Evolutionary conservation across 345 rosid genomes (phyloP), one percentile per base, ranked within the genome.

Genomic region (Carallia pectinifolia): DNA sequence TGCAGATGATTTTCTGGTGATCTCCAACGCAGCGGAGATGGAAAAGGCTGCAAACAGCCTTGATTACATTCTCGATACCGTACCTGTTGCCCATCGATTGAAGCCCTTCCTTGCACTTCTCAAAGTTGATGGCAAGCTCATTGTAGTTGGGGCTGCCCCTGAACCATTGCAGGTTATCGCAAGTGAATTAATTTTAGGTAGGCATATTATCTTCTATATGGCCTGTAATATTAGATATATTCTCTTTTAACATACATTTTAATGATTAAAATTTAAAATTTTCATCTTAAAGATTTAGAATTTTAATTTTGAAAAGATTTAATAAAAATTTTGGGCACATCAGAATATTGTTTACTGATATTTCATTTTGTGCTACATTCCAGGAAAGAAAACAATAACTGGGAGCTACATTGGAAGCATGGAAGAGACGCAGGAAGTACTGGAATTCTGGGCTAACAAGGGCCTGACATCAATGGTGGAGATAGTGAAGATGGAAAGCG

Each of bases 351-450:
- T 38, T 56, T 56, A 39, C 29, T 16, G 1, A 53, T 6, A 4
- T 27, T 27, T 39, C 54, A 39, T 13, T 15, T 44, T 12, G 23
- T 31, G 36, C 6, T 23, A 31, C 40, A 23, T 23, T 52, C n/a
- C 64, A 78, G 93, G 87, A 65, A 88, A 85, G 81, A 89, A 86
- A 70, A 70, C 78, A 23, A 75, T 89, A 55, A 72, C 81, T 0
- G 88, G 97, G 53, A 88, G 88, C 65, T 85, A 86, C 23, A 59
- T 81, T 19, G 93, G 88, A 54, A 85, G 89, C 82, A 77, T 88
- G 47, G 79, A 85, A 71, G 93, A 89, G 66, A 76, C 81, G 8
- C 81, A 82, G 61, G 87, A 88, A 76, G 60, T 87, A 69, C 69
- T 82, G 37, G 84, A 76, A 0, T 85, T 88, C 31, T 81, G 89